Percentiles rank a stretch among this genome's conserved stretches.
Conservation (phyloP, 495 filamentous ascomycete genomes). For the Thozetella sp. region DNA sequence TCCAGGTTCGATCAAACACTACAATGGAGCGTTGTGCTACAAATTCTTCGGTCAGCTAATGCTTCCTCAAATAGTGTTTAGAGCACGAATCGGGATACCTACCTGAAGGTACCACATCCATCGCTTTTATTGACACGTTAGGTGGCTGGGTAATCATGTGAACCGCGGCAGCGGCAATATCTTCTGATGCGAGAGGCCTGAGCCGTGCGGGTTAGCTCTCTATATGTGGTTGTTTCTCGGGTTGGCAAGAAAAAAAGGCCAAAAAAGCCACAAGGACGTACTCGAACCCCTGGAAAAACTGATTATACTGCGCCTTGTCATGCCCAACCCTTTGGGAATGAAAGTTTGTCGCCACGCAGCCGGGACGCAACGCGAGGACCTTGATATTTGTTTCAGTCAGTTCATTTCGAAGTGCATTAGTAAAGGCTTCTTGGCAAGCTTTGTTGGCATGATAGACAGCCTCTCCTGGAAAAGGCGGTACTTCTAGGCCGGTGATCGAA, state of each 20-base stretch:
- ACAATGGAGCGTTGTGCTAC: not conserved
- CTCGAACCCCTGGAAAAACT: not conserved
- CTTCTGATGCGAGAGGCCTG: not conserved
- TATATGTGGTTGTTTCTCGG: not conserved
- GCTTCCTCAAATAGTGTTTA: not conserved
- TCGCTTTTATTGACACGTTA: not conserved
- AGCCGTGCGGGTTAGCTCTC: not conserved
- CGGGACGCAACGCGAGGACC: not conserved
- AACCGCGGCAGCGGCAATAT: not conserved
- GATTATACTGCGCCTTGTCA: not conserved
- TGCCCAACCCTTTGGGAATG: not conserved
- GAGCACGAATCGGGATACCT: not conserved
- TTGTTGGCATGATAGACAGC: not conserved
- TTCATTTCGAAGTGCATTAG: not conserved
- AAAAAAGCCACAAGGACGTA: too few species aligned
- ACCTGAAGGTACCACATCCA: not conserved
- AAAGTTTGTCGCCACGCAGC: not conserved
- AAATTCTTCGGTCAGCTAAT: not conserved
- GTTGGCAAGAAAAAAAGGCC: not conserved
- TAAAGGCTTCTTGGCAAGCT: not conserved
- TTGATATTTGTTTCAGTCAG: not conserved
- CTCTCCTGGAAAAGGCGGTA: not conserved
- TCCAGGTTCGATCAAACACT: not conserved
- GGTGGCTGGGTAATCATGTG: not conserved
- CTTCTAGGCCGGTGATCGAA: not conserved